Evolutionary conservation across 2,329 filamentous ascomycete genomes (phyloP), one percentile per base, ranked within the genome.

Genomic region (Colletotrichum higginsianum): DNA sequence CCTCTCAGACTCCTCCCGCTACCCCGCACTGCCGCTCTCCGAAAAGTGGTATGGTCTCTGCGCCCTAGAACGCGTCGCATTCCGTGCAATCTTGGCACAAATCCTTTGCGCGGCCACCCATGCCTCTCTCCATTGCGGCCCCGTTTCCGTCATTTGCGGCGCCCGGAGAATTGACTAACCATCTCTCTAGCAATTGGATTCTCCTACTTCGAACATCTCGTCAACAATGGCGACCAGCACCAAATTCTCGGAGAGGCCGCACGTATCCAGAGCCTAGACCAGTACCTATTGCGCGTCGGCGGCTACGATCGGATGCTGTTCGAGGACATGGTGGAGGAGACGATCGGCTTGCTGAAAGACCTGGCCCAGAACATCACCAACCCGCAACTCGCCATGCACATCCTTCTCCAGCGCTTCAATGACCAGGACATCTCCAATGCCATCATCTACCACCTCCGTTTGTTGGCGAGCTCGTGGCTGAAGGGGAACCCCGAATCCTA

Each of bases 161-260:
- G 12, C 55, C 4, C 50, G 64, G n/a, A 42, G 40, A 42, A 21
- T 63, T 69, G 21, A 55, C 70, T 72, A 47, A 56, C n/a, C 66
- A 42, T 58, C 9, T 26, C 49, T 72, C 46, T 80, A 98, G 96
- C 96, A 62, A 93, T 98, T 79, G 95, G 92, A 30, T 99, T 97
- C 82, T 92, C 91, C 75, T 98, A 98, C 82, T 98, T 97, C 79
- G 96, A 99, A 82, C 92, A 91, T 56, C 87, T 98, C 66, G 86
- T 96, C 76, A 89, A 90, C 74, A 84, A 88, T 57, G 90, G 90
- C 76, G 91, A 94, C 79, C 84, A 85, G 68, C 84, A 85, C 74
- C 89, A 91, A 75, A 86, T 97, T 70, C 86, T 91, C 46, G 88
- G 88, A 75, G 96, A 98, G 82, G 85, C 91, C 67, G 86, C 88